Conservation (phyloP, 139 green algal species). For the Chlorella vulgaris region DNA sequence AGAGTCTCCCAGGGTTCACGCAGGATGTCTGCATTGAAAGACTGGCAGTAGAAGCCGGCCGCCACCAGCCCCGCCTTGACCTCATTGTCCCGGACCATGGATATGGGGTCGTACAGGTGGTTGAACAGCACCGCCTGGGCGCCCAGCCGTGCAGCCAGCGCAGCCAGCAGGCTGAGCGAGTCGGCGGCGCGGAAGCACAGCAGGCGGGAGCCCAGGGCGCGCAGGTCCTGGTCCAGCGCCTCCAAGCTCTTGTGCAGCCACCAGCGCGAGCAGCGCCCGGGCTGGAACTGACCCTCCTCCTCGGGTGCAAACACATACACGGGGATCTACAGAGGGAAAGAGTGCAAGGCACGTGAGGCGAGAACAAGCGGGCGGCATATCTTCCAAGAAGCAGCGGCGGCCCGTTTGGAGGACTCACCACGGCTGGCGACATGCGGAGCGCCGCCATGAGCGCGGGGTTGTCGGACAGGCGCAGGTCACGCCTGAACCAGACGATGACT, state of each 20-base stretch:
- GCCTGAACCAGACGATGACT: constrained; percentile 75
- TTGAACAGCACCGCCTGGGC: constrained; percentile 88
- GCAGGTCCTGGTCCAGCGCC: constrained; percentile 61
- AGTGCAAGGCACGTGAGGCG: neutral
- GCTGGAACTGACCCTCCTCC: constrained; percentile 95
- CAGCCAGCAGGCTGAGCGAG: constrained; percentile 57
- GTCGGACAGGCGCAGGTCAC: constrained; percentile 81
- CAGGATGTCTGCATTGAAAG: constrained; percentile 90
- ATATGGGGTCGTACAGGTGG: constrained; percentile 95
- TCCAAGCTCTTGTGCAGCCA: constrained; percentile 68
- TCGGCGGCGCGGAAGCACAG: constrained; percentile 65
- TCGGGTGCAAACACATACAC: constrained; percentile 92
- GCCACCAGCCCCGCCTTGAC: constrained; percentile 72
- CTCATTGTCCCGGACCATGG: constrained; percentile 86
- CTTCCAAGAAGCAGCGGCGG: neutral
- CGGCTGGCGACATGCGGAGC: constrained; percentile 48
- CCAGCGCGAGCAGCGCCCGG: constrained; percentile 78
- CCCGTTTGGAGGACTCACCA: constrained; percentile 68
- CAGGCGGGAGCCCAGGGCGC: constrained; percentile 72
- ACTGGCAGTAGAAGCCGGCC: constrained; percentile 56
- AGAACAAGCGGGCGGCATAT: neutral
- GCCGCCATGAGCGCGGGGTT: constrained; percentile 81
- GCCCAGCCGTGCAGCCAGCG: constrained; percentile 64
- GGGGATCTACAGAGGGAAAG: constrained; percentile 60
- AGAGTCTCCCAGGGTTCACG: constrained; percentile 94